Evolutionary conservation across 306 rosid genomes (phyloP), one percentile per base, ranked within the genome.

Genomic region (Arachis stenosperma): DNA sequence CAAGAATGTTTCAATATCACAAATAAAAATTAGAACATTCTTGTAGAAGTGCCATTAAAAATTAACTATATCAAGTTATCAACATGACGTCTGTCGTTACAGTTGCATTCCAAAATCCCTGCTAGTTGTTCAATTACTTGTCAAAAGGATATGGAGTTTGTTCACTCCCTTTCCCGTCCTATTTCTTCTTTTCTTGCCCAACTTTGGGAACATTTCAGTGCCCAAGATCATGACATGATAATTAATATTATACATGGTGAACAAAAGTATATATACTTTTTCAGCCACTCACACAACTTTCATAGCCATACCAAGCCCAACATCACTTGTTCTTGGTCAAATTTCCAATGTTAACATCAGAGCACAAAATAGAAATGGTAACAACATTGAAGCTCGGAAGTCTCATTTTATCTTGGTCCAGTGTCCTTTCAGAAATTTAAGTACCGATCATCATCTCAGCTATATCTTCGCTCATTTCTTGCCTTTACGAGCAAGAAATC

Each of bases 401-500:
- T 37, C 75, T 48, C 37, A 46, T 78, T 63, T 33, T 59, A 67
- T 56, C 40, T 43, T 11, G 62, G 79, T 10, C 62, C 67, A 7
- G 27, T 11, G 17, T 54, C 48, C 77, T 55, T 71, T 65, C 67
- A 52, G 61, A 69, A 43, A 55, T 22, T 44, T 64, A 54, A n/a
- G 61, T 66, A 43, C 46, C 57, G 46, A 42, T 55, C 39, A 56
- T 69, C 71, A 29, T 65, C 77, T 30, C 75, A 59, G 43, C 47
- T 60, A 44, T 67, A 70, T 50, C 27, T 57, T 46, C 4, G 58
- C 77, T 90, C 82, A 88, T 78, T 94, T 89, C 42, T 82, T 88
- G 76, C 54, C 91, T 88, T 84, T 89, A 9, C 94, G 91, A 75
- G 94, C 96, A 79, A 84, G 89, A 80, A 88, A 88, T 65, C 97